phyloP scores from a whole-genome alignment of 495 filamentous ascomycete species.

The Trypethelium eluteriae region DNA sequence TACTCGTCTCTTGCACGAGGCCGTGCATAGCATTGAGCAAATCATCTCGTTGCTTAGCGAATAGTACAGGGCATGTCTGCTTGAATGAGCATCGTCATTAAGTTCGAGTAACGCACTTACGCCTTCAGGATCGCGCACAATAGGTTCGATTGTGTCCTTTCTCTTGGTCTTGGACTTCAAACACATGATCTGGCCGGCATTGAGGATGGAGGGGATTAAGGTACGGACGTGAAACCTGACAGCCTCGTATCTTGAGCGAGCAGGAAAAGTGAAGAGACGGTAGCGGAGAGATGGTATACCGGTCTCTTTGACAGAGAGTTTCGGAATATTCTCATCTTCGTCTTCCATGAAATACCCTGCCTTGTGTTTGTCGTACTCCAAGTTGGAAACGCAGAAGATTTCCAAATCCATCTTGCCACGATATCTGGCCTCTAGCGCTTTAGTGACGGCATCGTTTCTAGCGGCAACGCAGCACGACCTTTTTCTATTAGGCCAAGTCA shows the following conservation, averaged over 20 bases:
- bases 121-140: neutral
- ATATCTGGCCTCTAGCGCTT: neutral
- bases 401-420: neutral
- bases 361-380: neutral
- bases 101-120: neutral
- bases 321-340: neutral
- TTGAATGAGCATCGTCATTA: neutral
- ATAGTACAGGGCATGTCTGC: too few species aligned
- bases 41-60: too few species aligned
- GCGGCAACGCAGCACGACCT: neutral
- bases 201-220: neutral
- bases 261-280: neutral
- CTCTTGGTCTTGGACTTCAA: neutral
- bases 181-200: neutral
- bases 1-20: too few species aligned
- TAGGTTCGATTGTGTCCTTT: neutral
- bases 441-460: neutral
- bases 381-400: conserved; percentile 3
- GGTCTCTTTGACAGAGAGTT: neutral
- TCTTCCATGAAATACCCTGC: neutral
- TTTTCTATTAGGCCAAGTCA: neutral
- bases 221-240: neutral
- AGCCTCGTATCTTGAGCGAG: neutral
- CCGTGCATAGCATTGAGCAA: too few species aligned
- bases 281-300: neutral